phyloP scores from a whole-genome alignment of 2,329 filamentous ascomycete genomes.

The Arthroderma uncinatum region DNA sequence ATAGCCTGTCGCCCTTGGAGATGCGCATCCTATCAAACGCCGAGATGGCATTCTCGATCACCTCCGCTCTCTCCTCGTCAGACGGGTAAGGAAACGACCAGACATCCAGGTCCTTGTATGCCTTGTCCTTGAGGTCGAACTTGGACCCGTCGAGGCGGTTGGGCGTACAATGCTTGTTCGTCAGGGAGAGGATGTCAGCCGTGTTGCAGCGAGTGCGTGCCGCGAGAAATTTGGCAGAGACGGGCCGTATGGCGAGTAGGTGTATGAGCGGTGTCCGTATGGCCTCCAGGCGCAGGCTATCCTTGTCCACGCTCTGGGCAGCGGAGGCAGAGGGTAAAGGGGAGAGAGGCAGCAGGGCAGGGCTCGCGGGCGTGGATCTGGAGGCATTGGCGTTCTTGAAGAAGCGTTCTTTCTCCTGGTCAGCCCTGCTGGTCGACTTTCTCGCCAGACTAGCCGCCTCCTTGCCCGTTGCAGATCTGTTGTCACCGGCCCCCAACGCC shows the following conservation, averaged over 20 bases:
- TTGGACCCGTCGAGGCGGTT: constrained; percentile 39
- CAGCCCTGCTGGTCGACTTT: constrained; percentile 28
- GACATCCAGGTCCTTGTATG: constrained; percentile 51
- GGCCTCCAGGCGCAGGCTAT: constrained; percentile 31
- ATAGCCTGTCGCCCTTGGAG: constrained; percentile 48
- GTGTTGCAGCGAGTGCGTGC: constrained; percentile 39
- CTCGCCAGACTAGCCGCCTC: constrained; percentile 22
- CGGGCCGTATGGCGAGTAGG: constrained; percentile 44
- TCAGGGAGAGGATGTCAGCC: constrained; percentile 38
- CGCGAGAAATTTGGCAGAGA: constrained; percentile 38
- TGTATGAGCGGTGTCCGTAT: constrained; percentile 38
- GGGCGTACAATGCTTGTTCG: constrained; percentile 44
- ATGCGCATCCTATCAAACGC: constrained; percentile 53
- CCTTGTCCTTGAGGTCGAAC: constrained; percentile 47
- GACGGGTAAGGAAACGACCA: constrained; percentile 50
- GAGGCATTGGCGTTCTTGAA: constrained; percentile 26
- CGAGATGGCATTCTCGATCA: constrained; percentile 51
- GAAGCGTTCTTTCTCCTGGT: constrained; percentile 33
- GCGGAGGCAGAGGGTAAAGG: constrained; percentile 21
- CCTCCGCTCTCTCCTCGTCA: constrained; percentile 45
- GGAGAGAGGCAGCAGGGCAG: constrained; percentile 30
- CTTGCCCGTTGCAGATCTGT: constrained; percentile 22
- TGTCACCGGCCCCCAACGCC: constrained; percentile 28
- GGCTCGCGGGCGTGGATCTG: constrained; percentile 34
- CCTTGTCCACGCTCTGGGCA: constrained; percentile 28